Conservation (phyloP, 2,329 filamentous ascomycete genomes). For the Bipolaris victoriae region DNA sequence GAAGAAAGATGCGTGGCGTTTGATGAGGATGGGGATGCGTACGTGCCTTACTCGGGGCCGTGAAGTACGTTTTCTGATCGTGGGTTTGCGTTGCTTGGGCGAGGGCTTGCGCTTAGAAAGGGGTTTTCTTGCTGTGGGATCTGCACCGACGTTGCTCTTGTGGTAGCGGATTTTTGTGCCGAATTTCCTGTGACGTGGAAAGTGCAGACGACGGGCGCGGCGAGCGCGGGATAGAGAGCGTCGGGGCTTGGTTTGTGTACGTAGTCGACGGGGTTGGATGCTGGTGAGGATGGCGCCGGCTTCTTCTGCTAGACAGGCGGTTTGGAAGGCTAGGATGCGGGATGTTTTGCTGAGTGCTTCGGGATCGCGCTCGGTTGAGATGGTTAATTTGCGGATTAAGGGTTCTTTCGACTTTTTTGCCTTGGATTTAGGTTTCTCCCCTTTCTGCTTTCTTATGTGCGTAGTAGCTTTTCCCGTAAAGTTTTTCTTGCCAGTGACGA, state of each 20-base stretch:
- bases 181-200: no score
- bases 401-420: not conserved
- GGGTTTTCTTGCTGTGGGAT: no score
- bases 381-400: conserved; percentile 1
- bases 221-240: no score
- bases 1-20: not conserved
- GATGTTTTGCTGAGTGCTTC: not conserved
- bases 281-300: not conserved
- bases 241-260: not conserved
- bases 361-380: not conserved
- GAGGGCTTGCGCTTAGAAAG: no score
- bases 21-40: not conserved
- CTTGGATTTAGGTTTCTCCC: not conserved
- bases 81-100: no score
- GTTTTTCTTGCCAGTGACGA: not conserved
- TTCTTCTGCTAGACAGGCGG: conserved; percentile 4
- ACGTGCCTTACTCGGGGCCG: not conserved
- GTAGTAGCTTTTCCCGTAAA: not conserved
- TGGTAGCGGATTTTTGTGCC: no score
- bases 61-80: not conserved
- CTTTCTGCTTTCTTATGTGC: not conserved
- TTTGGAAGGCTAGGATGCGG: not conserved
- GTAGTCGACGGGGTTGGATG: not conserved
- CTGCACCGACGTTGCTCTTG: no score
- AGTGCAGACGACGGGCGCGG: no score